Percentiles rank a stretch among this genome's conserved stretches.
These are phyloP conservation scores for Blastobotrys petasosporus DNA, from an alignment of 1,139 yeast species.

Conservation along the genomic window DNA sequence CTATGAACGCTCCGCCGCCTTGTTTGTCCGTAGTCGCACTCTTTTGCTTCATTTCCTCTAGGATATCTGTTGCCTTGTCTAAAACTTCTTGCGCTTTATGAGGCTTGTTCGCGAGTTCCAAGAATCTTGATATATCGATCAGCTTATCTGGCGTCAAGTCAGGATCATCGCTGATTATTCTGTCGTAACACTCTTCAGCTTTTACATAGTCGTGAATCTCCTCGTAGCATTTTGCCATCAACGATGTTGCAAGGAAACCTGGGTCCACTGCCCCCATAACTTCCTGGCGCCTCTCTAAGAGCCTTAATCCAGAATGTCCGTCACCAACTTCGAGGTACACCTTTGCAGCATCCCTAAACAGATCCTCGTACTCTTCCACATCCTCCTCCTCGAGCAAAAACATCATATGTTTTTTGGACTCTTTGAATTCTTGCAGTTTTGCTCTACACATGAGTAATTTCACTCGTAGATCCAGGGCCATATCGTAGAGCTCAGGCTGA, in stretches of 20 bases:
- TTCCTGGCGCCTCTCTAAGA: conserved; percentile 48
- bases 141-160: conserved; percentile 67
- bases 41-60: neutral
- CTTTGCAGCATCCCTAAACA: conserved; percentile 70
- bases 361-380: conserved; percentile 61
- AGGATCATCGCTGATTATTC: conserved; percentile 46
- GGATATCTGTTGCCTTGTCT: conserved; percentile 15
- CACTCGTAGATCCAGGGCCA: conserved; percentile 83
- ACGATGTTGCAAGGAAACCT: conserved; percentile 28
- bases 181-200: conserved; percentile 61
- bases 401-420: conserved; percentile 66
- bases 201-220: conserved; percentile 64
- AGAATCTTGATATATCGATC: conserved; percentile 75
- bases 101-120: conserved; percentile 60
- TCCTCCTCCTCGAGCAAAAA: conserved; percentile 51
- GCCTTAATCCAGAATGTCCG: conserved; percentile 66
- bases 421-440: conserved; percentile 55
- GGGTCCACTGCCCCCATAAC: conserved; percentile 10
- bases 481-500: conserved; percentile 28
- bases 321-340: conserved; percentile 63
- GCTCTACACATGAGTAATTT: conserved; percentile 73
- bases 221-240: conserved; percentile 71
- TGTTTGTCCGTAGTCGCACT: neutral
- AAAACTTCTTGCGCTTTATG: conserved; percentile 42
- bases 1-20: conserved; percentile 4